These are phyloP conservation scores for Otatea glauca DNA, from an alignment of 176 grass and related monocot species.

Conservation along the genomic window DNA sequence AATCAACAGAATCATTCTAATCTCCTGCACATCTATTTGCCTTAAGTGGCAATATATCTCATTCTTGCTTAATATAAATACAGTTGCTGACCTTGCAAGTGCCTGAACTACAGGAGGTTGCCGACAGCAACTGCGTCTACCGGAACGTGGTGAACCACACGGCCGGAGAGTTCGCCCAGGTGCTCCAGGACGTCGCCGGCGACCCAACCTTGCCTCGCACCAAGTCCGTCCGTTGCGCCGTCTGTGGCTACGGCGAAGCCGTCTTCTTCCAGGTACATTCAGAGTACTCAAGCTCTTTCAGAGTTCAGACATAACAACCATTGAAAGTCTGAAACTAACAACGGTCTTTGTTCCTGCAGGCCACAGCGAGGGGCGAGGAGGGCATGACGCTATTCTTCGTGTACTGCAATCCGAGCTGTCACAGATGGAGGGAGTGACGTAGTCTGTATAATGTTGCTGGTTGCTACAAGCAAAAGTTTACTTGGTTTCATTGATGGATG, in stretches of 20 bases:
- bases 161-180: neutral
- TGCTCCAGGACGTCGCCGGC: no score
- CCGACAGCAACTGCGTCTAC: conserved; percentile 63
- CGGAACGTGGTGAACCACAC: conserved; percentile 64
- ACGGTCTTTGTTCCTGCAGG: conserved; percentile 19
- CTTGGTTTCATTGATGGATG: no score
- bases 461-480: no score
- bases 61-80: no score
- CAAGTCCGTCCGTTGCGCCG: no score
- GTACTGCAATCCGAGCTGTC: conserved; percentile 38
- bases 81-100: neutral
- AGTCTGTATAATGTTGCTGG: neutral
- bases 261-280: conserved; percentile 62
- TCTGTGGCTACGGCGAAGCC: conserved; percentile 45
- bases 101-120: conserved; percentile 45
- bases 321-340: neutral
- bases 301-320: neutral
- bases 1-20: no score
- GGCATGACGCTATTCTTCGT: conserved; percentile 44
- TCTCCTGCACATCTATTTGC: no score
- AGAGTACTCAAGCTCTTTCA: neutral
- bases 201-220: no score
- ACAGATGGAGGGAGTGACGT: conserved; percentile 51
- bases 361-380: conserved; percentile 43
- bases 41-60: no score